Evolutionary conservation across 1,139 yeast species (phyloP).

Genomic region (Pichia sp.): DNA sequence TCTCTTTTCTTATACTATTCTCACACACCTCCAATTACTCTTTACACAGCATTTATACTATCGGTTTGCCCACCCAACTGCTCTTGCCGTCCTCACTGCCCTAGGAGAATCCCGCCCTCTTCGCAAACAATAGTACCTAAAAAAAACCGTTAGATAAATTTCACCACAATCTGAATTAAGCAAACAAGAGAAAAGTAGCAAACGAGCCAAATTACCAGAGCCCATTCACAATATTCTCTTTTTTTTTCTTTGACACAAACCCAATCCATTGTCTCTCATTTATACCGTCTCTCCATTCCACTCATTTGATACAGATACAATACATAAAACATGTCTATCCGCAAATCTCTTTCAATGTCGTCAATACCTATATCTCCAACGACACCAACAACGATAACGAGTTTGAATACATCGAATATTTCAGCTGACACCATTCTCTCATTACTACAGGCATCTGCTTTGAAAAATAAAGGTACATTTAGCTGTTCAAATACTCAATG

Average conservation of each 20-base stretch:
- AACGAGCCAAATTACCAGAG: too few species aligned
- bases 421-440: constrained; percentile 1
- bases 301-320: not conserved
- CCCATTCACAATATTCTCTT: too few species aligned
- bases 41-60: too few species aligned
- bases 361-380: not conserved
- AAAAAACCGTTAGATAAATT: not conserved
- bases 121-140: not conserved
- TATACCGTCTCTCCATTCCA: not conserved
- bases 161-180: not conserved
- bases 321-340: not conserved
- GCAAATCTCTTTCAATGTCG: constrained; percentile 1
- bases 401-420: not conserved
- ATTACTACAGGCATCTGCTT: not conserved
- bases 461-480: constrained; percentile 8
- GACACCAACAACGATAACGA: not conserved
- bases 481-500: constrained; percentile 10
- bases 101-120: not conserved
- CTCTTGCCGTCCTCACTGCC: not conserved
- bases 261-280: not conserved
- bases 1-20: too few species aligned
- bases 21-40: too few species aligned
- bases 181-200: too few species aligned
- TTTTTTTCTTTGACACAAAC: not conserved
- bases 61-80: not conserved